Evolutionary conservation across 257 asterid species (phyloP).

Genomic region (Solanum sitiens): DNA sequence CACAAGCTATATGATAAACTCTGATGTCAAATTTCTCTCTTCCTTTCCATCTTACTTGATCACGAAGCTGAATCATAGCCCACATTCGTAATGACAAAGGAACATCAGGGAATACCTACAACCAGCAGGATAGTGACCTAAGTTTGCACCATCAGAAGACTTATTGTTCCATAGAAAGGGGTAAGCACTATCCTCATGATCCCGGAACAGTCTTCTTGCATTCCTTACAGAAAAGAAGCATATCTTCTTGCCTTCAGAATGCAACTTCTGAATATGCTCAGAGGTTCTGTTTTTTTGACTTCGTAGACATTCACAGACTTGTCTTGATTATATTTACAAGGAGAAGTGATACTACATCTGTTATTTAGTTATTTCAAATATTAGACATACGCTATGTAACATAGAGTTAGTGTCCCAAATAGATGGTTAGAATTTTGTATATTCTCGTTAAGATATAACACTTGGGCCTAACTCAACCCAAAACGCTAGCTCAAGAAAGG

Average conservation of each 20-base stretch:
- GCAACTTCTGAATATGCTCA: not conserved
- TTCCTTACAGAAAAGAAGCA: not conserved
- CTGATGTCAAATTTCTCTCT: not conserved
- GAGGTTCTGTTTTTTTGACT: not conserved
- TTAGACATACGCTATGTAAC: not conserved
- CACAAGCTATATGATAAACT: not conserved
- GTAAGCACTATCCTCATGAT: not conserved
- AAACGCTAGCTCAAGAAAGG: not conserved
- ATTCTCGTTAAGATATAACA: not conserved
- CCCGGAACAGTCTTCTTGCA: not conserved
- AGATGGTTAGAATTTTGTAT: not conserved
- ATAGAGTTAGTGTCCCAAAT: not conserved
- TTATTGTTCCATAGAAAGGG: not conserved
- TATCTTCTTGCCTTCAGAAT: not conserved
- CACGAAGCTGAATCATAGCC: not conserved
- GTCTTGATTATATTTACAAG: not conserved
- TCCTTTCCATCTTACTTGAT: not conserved
- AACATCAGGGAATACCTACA: not conserved
- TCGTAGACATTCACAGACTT: not conserved
- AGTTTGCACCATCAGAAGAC: not conserved
- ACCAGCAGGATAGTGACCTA: not conserved
- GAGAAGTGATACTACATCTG: not conserved
- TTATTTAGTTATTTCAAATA: not conserved
- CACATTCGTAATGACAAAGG: not conserved
- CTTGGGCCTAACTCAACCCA: not conserved